Conservation (phyloP, 495 filamentous ascomycete genomes). For the Lophiostoma macrostomum region DNA sequence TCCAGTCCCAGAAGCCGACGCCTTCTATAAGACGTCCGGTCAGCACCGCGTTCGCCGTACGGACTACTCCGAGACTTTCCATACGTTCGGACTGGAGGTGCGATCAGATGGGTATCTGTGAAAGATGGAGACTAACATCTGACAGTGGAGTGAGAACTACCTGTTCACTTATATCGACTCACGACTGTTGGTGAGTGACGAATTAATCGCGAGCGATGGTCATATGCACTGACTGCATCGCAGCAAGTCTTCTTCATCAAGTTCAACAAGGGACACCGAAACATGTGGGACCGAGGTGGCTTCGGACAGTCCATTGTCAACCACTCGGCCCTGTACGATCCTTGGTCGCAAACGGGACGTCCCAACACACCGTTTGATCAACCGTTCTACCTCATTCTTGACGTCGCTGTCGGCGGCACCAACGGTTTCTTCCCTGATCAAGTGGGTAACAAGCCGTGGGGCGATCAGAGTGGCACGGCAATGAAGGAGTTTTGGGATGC, state of each 20-base stretch:
- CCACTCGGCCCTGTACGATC: constrained; percentile 25
- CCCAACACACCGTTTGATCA: constrained; percentile 32
- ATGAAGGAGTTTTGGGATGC: constrained; percentile 32
- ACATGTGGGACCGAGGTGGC: constrained; percentile 30
- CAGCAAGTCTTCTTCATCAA: constrained; percentile 36
- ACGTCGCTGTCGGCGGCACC: constrained; percentile 32
- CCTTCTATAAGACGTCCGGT: constrained; percentile 29
- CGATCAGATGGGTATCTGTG: not conserved
- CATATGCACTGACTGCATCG: constrained; percentile 6
- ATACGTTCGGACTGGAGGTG: constrained; percentile 33
- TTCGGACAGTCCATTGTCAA: constrained; percentile 27
- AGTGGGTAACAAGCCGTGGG: constrained; percentile 34
- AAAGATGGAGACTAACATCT: not conserved
- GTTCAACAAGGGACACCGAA: constrained; percentile 26
- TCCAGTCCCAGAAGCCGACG: constrained; percentile 25
- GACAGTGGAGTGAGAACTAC: constrained; percentile 33
- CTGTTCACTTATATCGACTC: constrained; percentile 37
- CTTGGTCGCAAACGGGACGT: constrained; percentile 28
- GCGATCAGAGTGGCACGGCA: constrained; percentile 22
- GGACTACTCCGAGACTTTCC: constrained; percentile 32
- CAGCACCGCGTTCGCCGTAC: constrained; percentile 22
- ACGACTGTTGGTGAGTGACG: constrained; percentile 26
- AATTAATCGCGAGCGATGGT: too few species aligned
- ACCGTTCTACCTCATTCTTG: constrained; percentile 32
- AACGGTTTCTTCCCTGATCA: constrained; percentile 33